Evolutionary conservation across 176 grass and related monocot species (phyloP).

Genomic region (Zea luxurians): DNA sequence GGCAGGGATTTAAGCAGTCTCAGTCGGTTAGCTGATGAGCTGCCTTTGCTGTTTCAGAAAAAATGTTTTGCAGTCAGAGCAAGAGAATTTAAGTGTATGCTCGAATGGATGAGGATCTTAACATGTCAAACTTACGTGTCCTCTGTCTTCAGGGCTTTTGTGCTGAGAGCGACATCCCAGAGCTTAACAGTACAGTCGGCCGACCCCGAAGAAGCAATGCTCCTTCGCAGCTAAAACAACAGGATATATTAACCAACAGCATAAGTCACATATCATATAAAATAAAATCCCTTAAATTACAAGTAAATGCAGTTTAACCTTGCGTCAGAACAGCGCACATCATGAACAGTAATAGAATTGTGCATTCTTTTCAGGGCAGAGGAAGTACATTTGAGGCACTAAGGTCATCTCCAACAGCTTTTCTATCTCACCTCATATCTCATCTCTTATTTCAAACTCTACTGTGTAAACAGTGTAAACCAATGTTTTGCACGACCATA

Average conservation of each 20-base stretch:
- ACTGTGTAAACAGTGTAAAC: too few species aligned
- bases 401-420: too few species aligned
- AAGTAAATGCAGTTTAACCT: background rate
- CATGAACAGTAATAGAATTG: background rate
- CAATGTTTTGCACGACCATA: too few species aligned
- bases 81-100: background rate
- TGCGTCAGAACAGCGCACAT: background rate
- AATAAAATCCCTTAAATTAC: conserved; percentile 16
- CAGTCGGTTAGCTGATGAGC: conserved; percentile 55
- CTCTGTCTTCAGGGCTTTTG: conserved; percentile 73
- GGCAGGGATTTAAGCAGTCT: conserved; percentile 82
- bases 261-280: background rate
- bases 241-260: background rate
- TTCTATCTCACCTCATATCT: too few species aligned
- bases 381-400: too few species aligned
- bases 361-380: too few species aligned
- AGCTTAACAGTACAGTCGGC: conserved; percentile 93
- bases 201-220: conserved; percentile 91
- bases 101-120: background rate
- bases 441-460: too few species aligned
- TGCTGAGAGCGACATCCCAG: conserved; percentile 85
- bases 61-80: conserved; percentile 21
- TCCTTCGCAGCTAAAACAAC: conserved; percentile 72
- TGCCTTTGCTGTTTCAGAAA: conserved; percentile 61
- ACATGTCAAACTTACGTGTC: conserved; percentile 53